These are phyloP conservation scores for Neoboletus magnificus DNA, from an alignment of 768 basidiomycete species.

Conservation along the genomic window DNA sequence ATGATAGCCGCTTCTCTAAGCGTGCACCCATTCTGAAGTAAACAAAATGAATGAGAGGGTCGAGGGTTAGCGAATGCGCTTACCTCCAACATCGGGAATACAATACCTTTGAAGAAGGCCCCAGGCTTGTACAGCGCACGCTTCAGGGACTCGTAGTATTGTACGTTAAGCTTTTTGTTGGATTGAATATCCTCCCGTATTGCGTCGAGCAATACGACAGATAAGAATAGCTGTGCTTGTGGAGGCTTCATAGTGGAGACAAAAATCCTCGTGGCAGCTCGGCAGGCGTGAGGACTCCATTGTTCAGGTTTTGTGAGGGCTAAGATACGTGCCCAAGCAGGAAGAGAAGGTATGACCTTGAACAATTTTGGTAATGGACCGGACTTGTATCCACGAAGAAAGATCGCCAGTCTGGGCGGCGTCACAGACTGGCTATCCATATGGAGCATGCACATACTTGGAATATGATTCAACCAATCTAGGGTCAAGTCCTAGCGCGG, in stretches of 20 bases:
- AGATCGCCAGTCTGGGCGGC: conserved; percentile 67
- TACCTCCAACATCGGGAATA: conserved; percentile 94
- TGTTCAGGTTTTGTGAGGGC: conserved; percentile 88
- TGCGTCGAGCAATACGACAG: conserved; percentile 87
- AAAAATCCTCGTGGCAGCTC: conserved; percentile 91
- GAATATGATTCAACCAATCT: conserved; percentile 91
- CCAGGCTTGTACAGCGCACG: conserved; percentile 93
- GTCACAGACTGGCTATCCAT: conserved; percentile 3
- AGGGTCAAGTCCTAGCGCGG: conserved; percentile 84
- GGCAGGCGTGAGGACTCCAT: conserved; percentile 95
- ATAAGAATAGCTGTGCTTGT: conserved; percentile 88
- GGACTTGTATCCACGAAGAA: conserved; percentile 87
- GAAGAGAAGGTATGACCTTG: conserved; percentile 95
- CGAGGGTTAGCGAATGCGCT: conserved; percentile 23
- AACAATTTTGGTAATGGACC: conserved; percentile 95
- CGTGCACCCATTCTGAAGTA: conserved; percentile 69
- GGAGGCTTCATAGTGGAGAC: conserved; percentile 96
- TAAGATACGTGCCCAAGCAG: conserved; percentile 93
- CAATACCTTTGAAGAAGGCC: conserved; percentile 96
- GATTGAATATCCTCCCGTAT: conserved; percentile 84
- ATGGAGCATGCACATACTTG: conserved; percentile 60
- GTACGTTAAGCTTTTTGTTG: conserved; percentile 87
- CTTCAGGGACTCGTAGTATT: conserved; percentile 92
- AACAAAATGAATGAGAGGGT: conserved; percentile 28
- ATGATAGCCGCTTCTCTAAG: conserved; percentile 94